Evolutionary conservation across 1,284 basidiomycete species (phyloP).

Genomic region (Apiotrichum brassicae): DNA sequence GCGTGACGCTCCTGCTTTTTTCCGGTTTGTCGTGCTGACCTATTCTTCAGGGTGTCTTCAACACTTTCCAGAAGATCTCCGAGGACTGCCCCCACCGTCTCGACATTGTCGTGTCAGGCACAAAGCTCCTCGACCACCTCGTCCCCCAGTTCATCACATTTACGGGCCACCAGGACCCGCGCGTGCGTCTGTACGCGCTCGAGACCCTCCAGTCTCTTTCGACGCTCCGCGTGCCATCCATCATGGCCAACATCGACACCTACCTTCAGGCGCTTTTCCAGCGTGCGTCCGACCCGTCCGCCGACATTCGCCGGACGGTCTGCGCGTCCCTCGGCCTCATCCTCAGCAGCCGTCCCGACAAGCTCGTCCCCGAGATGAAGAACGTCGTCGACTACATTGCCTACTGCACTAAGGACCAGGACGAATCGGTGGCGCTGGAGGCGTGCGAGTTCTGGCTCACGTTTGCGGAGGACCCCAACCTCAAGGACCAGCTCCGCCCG

Average conservation of each 20-base stretch:
- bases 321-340: slow-evolving; percentile 93
- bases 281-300: slow-evolving; percentile 84
- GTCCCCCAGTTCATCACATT: slow-evolving; percentile 88
- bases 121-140: slow-evolving; percentile 83
- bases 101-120: slow-evolving; percentile 79
- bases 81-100: slow-evolving; percentile 95
- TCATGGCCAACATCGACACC: slow-evolving; percentile 81
- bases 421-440: slow-evolving; percentile 89
- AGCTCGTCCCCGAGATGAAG: slow-evolving; percentile 89
- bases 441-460: slow-evolving; percentile 99
- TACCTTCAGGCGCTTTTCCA: slow-evolving; percentile 93
- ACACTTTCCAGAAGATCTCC: slow-evolving; percentile 89
- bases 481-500: slow-evolving; percentile 76
- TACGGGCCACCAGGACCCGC: slow-evolving; percentile 62
- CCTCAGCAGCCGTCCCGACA: slow-evolving; percentile 86
- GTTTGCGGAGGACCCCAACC: slow-evolving; percentile 88
- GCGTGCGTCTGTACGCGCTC: slow-evolving; percentile 87
- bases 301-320: slow-evolving; percentile 89
- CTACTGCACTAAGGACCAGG: slow-evolving; percentile 93
- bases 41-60: slow-evolving; percentile 72
- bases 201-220: slow-evolving; percentile 92
- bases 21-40: background rate
- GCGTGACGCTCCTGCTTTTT: background rate
- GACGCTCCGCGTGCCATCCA: slow-evolving; percentile 71
- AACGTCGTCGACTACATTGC: slow-evolving; percentile 99